These are phyloP conservation scores for Pycnococcus provasolii DNA, from an alignment of 139 green algal species.

Conservation along the genomic window DNA sequence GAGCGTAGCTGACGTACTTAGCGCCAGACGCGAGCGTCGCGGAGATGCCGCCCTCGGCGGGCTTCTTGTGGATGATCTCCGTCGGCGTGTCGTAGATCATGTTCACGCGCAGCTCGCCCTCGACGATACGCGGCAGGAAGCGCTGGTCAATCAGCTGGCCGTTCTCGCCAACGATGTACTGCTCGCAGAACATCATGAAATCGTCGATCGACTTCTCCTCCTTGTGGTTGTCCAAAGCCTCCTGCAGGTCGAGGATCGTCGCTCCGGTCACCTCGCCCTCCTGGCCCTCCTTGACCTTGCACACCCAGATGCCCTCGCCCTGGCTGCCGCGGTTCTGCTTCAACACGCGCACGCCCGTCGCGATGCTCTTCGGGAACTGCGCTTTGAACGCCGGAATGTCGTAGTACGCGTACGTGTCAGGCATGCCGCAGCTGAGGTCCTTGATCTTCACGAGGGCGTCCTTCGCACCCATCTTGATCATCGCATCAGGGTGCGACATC, in stretches of 20 bases:
- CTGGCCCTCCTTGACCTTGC: slow-evolving; percentile 1
- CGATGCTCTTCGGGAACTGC: no score
- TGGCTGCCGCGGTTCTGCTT: slow-evolving; percentile 34
- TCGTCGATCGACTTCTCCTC: slow-evolving; percentile 24
- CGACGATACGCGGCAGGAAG: slow-evolving; percentile 32
- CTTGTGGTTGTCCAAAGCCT: slow-evolving; percentile 21
- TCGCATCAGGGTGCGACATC: no score
- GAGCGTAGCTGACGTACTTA: not conserved
- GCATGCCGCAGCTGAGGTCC: no score
- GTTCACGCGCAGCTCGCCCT: slow-evolving; percentile 35
- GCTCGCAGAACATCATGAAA: slow-evolving; percentile 29
- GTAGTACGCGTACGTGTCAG: no score
- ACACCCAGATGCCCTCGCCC: slow-evolving; percentile 36
- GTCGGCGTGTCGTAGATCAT: slow-evolving; percentile 31
- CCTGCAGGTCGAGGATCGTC: no score
- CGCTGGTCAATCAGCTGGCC: slow-evolving; percentile 33
- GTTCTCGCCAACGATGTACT: slow-evolving; percentile 21
- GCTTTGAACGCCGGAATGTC: no score
- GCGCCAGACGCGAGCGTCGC: not conserved
- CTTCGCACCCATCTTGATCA: no score
- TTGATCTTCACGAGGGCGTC: no score
- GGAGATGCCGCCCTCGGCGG: slow-evolving; percentile 20
- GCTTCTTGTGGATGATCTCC: slow-evolving; percentile 42
- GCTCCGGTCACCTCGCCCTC: no score
- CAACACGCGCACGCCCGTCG: no score